Conservation (phyloP, 306 rosid species). For the Nissolia schottii region DNA sequence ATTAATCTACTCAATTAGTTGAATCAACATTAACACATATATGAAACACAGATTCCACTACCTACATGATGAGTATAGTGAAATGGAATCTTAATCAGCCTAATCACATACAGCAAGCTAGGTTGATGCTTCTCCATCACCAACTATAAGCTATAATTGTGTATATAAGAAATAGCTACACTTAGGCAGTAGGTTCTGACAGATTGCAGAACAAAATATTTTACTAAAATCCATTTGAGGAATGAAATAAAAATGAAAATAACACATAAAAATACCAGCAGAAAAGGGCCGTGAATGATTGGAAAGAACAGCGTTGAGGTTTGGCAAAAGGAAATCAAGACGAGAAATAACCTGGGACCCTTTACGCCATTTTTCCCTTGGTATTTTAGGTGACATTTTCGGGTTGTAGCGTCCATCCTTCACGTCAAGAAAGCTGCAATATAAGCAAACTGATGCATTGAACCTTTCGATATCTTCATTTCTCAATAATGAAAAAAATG, state of each 20-base stretch:
- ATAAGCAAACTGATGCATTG: conserved; percentile 19
- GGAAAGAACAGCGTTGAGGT: background rate
- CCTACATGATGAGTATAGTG: background rate
- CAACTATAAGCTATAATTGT: background rate
- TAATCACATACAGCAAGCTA: background rate
- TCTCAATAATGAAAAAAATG: conserved; percentile 9
- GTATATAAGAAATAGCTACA: background rate
- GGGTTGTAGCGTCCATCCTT: conserved; percentile 94
- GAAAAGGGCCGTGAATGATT: background rate
- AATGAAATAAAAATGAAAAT: background rate
- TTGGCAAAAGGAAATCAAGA: background rate
- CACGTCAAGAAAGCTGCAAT: conserved; percentile 82
- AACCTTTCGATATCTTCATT: conserved; percentile 1
- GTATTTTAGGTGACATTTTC: conserved; percentile 82
- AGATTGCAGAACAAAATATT: background rate
- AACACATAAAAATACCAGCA: background rate
- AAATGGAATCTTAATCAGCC: background rate
- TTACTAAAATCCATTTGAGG: background rate
- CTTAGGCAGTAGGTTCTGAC: background rate
- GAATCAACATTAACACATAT: background rate
- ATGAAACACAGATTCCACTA: background rate
- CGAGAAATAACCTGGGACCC: conserved; percentile 82
- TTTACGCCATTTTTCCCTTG: conserved; percentile 89
- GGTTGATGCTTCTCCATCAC: conserved; percentile 10
- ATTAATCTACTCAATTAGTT: background rate